These are phyloP conservation scores for Russula earlei DNA, from an alignment of 768 basidiomycete species.

Conservation along the genomic window DNA sequence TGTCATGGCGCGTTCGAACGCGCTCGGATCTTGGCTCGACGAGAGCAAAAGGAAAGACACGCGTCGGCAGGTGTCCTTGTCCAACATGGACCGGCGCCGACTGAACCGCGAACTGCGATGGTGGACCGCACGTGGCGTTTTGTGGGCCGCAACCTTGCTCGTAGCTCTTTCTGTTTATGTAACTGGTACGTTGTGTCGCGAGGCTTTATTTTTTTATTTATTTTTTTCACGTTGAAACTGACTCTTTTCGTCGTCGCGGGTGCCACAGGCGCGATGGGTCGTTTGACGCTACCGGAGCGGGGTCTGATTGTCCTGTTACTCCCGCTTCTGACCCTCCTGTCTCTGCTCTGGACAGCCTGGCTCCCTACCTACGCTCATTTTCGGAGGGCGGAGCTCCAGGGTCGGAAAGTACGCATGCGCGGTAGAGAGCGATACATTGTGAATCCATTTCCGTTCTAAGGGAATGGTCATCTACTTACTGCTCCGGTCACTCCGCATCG, in stretches of 20 bases:
- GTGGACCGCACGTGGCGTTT: conserved; percentile 61
- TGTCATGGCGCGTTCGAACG: conserved; percentile 70
- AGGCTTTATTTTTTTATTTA: too few species aligned
- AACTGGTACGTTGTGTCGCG: conserved; percentile 32
- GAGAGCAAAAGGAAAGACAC: conserved; percentile 56
- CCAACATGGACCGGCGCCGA: conserved; percentile 34
- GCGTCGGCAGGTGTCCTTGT: conserved; percentile 39
- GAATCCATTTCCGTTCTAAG: conserved; percentile 20
- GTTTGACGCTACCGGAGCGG: not conserved
- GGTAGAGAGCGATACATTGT: conserved; percentile 61
- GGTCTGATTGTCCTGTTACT: conserved; percentile 25
- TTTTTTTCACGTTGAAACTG: not conserved
- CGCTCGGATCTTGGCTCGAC: conserved; percentile 61
- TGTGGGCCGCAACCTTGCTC: conserved; percentile 50
- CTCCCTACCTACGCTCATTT: conserved; percentile 68
- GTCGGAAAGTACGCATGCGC: conserved; percentile 56
- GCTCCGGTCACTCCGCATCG: not conserved
- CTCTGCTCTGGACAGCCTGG: conserved; percentile 77
- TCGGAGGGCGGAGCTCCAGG: conserved; percentile 54
- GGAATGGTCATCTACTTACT: not conserved
- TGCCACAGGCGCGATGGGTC: conserved; percentile 6
- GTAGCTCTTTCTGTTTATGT: conserved; percentile 35
- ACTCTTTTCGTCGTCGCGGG: not conserved
- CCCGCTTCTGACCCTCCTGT: conserved; percentile 43
- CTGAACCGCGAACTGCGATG: conserved; percentile 41